A percentile compares a stretch with the other conserved stretches of the same genome.
Conservation (phyloP, 345 rosid species). For the Crucihimalaya himalaica region DNA sequence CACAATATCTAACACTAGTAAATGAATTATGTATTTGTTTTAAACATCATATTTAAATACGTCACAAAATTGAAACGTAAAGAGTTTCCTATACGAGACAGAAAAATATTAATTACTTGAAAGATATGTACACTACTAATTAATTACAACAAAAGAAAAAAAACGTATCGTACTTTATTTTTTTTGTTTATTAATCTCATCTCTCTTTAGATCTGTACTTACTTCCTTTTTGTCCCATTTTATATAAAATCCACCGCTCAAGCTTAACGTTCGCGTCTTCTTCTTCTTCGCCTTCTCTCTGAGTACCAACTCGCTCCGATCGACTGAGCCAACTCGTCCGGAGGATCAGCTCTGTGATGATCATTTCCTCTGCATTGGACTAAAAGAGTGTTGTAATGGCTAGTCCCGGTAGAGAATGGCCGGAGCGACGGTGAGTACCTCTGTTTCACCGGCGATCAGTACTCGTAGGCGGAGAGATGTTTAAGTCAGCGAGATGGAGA, state of each 20-base stretch:
- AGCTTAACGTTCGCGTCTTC: slow-evolving; percentile 34
- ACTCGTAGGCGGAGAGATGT: slow-evolving; percentile 51
- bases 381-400: slow-evolving; percentile 38
- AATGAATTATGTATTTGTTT: neutral
- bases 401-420: slow-evolving; percentile 20
- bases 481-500: slow-evolving; percentile 80
- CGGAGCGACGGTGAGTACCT: slow-evolving; percentile 44
- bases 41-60: neutral
- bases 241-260: slow-evolving; percentile 39
- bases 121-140: slow-evolving; percentile 1
- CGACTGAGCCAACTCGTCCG: slow-evolving; percentile 26
- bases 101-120: neutral
- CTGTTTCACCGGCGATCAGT: slow-evolving; percentile 26
- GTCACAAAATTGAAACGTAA: neutral
- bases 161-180: slow-evolving; percentile 24
- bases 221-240: slow-evolving; percentile 32
- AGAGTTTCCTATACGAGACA: neutral
- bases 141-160: too few relatives aligned
- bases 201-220: slow-evolving; percentile 59
- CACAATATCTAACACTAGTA: slow-evolving; percentile 4
- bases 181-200: slow-evolving; percentile 8
- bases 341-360: neutral
- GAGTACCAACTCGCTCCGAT: slow-evolving; percentile 32
- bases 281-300: slow-evolving; percentile 32
- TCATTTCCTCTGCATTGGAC: slow-evolving; percentile 38